These are phyloP conservation scores for Phytopythium montanum DNA, from an alignment of 352 stramenopile genomes.

Conservation along the genomic window DNA sequence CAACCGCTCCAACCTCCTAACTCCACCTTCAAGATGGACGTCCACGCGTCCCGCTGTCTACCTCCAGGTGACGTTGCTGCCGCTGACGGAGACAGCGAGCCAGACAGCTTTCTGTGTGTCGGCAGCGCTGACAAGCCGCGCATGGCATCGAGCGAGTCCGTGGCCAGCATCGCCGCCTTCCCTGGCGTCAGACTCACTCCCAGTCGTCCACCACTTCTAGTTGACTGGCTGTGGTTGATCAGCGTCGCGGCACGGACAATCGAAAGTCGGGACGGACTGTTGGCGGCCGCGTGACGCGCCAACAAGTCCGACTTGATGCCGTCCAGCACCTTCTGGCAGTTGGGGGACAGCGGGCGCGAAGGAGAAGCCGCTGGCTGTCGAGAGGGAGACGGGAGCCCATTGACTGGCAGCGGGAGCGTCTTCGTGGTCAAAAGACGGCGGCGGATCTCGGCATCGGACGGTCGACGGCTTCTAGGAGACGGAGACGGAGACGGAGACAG, in stretches of 20 bases:
- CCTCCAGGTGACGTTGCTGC: not conserved
- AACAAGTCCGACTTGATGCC: conserved; percentile 42
- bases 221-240: conserved; percentile 10
- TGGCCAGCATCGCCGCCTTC: conserved; percentile 1
- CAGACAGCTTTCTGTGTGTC: conserved; percentile 10
- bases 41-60: conserved; percentile 24
- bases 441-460: conserved; percentile 26
- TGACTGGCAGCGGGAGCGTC: conserved; percentile 5
- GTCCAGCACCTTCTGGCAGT: conserved; percentile 38
- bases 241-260: conserved; percentile 3
- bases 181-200: conserved; percentile 4
- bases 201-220: not conserved
- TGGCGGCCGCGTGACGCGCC: conserved; percentile 14
- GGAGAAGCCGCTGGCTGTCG: conserved; percentile 12
- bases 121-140: conserved; percentile 28
- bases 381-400: not conserved
- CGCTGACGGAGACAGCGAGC: no score
- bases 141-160: conserved; percentile 18
- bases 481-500: not conserved
- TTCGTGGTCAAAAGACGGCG: conserved; percentile 36
- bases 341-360: conserved; percentile 25
- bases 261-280: conserved; percentile 10
- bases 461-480: not conserved
- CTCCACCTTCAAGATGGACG: conserved; percentile 32
- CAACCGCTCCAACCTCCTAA: conserved; percentile 5